These are phyloP conservation scores for Naganishia sp. DNA, from an alignment of 1,284 basidiomycete genomes.

Conservation along the genomic window DNA sequence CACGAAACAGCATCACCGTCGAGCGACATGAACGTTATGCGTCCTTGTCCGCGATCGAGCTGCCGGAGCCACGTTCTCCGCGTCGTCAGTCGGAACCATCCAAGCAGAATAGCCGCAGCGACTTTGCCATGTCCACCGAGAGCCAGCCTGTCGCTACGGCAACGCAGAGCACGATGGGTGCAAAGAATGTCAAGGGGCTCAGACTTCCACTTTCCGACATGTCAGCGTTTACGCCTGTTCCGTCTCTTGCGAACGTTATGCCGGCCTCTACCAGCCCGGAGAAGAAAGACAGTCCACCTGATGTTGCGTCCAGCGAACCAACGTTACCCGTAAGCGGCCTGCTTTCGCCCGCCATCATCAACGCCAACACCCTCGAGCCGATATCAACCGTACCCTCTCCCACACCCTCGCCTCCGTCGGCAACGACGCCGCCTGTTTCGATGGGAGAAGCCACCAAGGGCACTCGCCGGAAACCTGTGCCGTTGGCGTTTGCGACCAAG, in stretches of 20 bases:
- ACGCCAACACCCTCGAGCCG: not conserved
- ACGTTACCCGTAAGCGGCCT: not conserved
- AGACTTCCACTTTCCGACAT: conserved; percentile 25
- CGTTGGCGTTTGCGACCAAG: conserved; percentile 15
- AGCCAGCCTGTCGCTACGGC: not conserved
- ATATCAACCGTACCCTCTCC: not conserved
- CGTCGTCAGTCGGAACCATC: conserved; percentile 7
- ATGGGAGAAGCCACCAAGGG: conserved; percentile 20
- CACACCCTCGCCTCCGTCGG: not conserved
- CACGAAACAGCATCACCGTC: not conserved
- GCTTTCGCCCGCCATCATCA: conserved; percentile 15
- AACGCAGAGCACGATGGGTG: conserved; percentile 5
- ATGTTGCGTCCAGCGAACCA: not conserved
- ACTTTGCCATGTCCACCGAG: too few relatives aligned
- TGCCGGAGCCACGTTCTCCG: not conserved
- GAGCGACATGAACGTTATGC: conserved; percentile 2
- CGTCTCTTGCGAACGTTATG: not conserved
- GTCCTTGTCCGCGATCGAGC: not conserved
- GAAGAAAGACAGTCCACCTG: not conserved
- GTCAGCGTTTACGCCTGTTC: not conserved
- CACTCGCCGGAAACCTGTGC: conserved; percentile 20
- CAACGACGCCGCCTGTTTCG: not conserved
- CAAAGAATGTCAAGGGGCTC: conserved; percentile 26
- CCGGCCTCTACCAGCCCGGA: not conserved
- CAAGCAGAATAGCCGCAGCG: not conserved